Base-by-base conservation (phyloP, 1,139 yeast species). In the Magnusiomyces suaveolens region DNA sequence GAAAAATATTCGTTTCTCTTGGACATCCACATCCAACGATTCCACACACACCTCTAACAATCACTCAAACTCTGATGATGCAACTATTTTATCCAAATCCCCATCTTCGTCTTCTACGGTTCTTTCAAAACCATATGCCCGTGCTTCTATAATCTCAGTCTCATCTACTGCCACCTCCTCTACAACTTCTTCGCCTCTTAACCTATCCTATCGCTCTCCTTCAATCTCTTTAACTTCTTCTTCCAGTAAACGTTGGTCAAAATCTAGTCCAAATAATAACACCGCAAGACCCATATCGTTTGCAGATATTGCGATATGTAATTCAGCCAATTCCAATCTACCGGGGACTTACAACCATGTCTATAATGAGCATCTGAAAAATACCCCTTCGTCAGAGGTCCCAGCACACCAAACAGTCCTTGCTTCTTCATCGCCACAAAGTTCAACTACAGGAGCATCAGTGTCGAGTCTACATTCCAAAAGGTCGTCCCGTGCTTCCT, bases 41-140 rank as follows among this genome's bases (percentile, higher is more conserved):
- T 12, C 23, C 47, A 44, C 16, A 8, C 8, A 24, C 32, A 14
- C 33, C 47, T 23, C 8, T 33, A 24, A 21, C 33, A 21, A 44
- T 23, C 29, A 6, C 47, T 23, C 20, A 24, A 25, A 14, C n/a
- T 16, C 47, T 14, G 24, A 23, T 2, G 29, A 12, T 16, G 16
- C 47, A 12, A 3, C 39, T 32, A 36, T 26, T 20, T 32, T 50
- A 21, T 6, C 47, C 20, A 32, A 21, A 16, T 32, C 52, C 21
- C 36, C 41, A 18, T 52, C 56, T 29, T 49, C 57, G n/a, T 56
- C 55, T 44, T 48, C 50, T n/a, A n/a, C n/a, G n/a, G n/a, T 36
- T 52, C 56, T 26, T 52, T 54, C 8, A 16, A 44, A n/a, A 38
- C 51, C 2, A 20, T 41, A 2, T 21, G 38, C 1, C 26, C 36